Evolutionary conservation across 2,329 filamentous ascomycete genomes (phyloP).

Genomic region (Gliomastix tumulicola): DNA sequence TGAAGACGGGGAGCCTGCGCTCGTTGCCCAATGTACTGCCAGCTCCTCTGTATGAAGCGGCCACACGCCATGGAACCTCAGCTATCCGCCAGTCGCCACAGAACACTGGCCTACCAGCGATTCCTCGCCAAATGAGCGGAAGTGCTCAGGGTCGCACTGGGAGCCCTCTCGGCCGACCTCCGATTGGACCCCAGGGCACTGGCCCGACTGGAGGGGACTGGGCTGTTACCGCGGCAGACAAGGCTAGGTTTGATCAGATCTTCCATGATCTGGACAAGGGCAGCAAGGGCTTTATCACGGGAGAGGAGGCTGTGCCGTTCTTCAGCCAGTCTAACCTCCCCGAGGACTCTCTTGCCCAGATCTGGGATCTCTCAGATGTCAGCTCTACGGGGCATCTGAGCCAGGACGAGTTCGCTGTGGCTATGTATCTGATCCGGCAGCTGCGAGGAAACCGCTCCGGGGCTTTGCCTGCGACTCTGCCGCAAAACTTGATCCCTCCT

Average conservation of each 20-base stretch:
- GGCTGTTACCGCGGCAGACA: constrained; percentile 77
- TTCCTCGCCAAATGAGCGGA: constrained; percentile 80
- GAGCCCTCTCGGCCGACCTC: constrained; percentile 48
- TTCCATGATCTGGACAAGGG: constrained; percentile 78
- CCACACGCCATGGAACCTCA: constrained; percentile 55
- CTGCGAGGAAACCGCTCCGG: constrained; percentile 64
- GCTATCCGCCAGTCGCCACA: constrained; percentile 41
- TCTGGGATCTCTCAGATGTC: constrained; percentile 96
- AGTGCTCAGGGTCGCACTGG: constrained; percentile 55
- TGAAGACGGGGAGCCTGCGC: constrained; percentile 76
- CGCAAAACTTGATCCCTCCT: constrained; percentile 76
- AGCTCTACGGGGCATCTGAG: constrained; percentile 81
- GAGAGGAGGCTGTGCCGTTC: constrained; percentile 90
- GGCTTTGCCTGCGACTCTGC: constrained; percentile 68
- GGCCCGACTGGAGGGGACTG: constrained; percentile 66
- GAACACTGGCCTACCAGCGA: constrained; percentile 39
- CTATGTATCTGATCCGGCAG: constrained; percentile 93
- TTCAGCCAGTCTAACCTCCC: constrained; percentile 87
- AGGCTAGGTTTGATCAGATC: constrained; percentile 78
- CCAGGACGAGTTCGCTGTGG: constrained; percentile 89
- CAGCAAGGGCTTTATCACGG: constrained; percentile 77
- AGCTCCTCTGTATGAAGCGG: constrained; percentile 82
- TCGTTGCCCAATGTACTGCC: constrained; percentile 75
- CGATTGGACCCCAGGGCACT: constrained; percentile 34
- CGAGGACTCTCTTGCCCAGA: constrained; percentile 84